A percentile compares a stretch with the other conserved stretches of the same genome.
Evolutionary conservation across 495 filamentous ascomycete genomes (phyloP).

Genomic region (Tuber brumale): DNA sequence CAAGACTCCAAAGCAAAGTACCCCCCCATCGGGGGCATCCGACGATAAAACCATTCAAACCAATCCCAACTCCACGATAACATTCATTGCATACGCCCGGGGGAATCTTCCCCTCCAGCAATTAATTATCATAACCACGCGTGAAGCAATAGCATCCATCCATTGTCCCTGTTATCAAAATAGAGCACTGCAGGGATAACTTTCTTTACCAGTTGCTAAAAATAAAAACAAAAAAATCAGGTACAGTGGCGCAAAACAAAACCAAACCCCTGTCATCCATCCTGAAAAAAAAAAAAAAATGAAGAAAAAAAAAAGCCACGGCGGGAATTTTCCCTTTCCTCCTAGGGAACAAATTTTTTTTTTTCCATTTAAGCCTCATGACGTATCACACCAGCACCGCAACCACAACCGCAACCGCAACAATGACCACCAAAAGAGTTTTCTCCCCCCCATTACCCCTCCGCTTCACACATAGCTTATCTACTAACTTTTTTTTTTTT

Average conservation of each 20-base stretch:
- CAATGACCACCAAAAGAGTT: conserved; percentile 2
- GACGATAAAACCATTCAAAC: no score
- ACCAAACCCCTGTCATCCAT: neutral
- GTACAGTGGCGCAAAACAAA: neutral
- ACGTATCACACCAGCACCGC: neutral
- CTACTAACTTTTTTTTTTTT: no score
- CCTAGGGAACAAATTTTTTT: neutral
- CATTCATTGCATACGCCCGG: neutral
- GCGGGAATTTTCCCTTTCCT: neutral
- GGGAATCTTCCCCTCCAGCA: neutral
- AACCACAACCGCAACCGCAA: neutral
- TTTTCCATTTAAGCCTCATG: conserved; percentile 1
- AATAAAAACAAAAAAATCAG: neutral
- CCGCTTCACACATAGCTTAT: neutral
- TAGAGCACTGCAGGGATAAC: neutral
- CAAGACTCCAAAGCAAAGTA: no score
- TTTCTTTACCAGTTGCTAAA: no score
- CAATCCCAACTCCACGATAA: no score
- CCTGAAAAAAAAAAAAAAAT: no score
- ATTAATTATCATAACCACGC: neutral
- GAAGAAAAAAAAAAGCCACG: no score
- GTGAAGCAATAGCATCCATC: neutral
- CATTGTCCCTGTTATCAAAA: no score
- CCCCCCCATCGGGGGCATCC: no score
- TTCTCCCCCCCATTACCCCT: neutral